These are phyloP conservation scores for Jatropha curcas DNA, from an alignment of 345 rosid genomes.

Conservation along the genomic window DNA sequence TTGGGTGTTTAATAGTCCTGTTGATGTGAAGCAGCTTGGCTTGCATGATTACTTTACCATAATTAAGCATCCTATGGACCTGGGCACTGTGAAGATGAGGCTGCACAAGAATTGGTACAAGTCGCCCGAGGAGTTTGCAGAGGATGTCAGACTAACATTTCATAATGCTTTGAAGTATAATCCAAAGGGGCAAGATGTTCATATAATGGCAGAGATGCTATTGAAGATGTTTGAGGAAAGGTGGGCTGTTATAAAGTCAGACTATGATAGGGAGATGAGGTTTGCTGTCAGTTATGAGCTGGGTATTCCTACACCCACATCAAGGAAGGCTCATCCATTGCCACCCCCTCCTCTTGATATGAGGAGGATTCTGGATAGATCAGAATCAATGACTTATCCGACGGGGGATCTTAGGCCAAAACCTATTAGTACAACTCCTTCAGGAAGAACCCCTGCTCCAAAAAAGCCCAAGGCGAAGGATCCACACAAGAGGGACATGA, in stretches of 20 bases:
- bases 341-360: slow-evolving; percentile 68
- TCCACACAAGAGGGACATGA: slow-evolving; percentile 93
- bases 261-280: slow-evolving; percentile 69
- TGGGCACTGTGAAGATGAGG: slow-evolving; percentile 81
- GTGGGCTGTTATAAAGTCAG: slow-evolving; percentile 82
- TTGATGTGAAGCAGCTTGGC: slow-evolving; percentile 75
- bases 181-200: slow-evolving; percentile 97
- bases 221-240: slow-evolving; percentile 75
- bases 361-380: slow-evolving; percentile 76
- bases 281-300: slow-evolving; percentile 53
- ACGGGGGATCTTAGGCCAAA: slow-evolving; percentile 45
- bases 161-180: slow-evolving; percentile 93
- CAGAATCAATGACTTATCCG: slow-evolving; percentile 62
- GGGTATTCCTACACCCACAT: slow-evolving; percentile 54
- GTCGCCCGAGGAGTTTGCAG: slow-evolving; percentile 90
- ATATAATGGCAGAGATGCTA: slow-evolving; percentile 78
- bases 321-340: slow-evolving; percentile 60
- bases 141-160: slow-evolving; percentile 97
- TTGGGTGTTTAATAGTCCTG: slow-evolving; percentile 96
- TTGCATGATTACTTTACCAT: slow-evolving; percentile 82
- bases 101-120: slow-evolving; percentile 78
- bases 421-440: slow-evolving; percentile 66
- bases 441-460: slow-evolving; percentile 77
- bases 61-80: slow-evolving; percentile 91
- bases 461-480: slow-evolving; percentile 98